Conservation (phyloP, 768 basidiomycete genomes). For the Podaxis sp. region DNA sequence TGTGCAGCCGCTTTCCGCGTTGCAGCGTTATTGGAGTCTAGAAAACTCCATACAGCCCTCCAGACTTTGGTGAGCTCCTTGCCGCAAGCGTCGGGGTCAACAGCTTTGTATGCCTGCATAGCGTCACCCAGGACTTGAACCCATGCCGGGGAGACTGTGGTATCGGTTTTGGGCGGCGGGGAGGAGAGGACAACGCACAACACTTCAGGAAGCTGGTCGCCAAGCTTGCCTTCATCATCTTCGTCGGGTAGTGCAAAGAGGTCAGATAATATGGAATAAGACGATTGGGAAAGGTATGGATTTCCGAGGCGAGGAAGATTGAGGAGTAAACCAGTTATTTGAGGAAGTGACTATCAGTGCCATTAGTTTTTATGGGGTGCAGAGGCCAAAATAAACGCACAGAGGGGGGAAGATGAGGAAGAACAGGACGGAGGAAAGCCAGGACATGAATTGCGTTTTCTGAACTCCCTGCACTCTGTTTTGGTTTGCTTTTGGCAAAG, state of each 20-base stretch:
- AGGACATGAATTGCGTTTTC: slow-evolving; percentile 82
- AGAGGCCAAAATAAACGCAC: slow-evolving; percentile 46
- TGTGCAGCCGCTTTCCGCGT: slow-evolving; percentile 65
- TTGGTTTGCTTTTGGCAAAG: slow-evolving; percentile 59
- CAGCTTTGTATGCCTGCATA: slow-evolving; percentile 61
- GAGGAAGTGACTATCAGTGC: slow-evolving; percentile 59
- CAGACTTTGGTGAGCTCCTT: slow-evolving; percentile 63
- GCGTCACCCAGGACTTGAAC: slow-evolving; percentile 71
- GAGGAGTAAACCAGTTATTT: slow-evolving; percentile 71
- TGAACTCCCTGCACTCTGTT: slow-evolving; percentile 50
- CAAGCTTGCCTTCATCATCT: slow-evolving; percentile 48
- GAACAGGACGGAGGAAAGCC: slow-evolving; percentile 64
- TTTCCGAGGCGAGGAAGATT: slow-evolving; percentile 85
- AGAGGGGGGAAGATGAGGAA: slow-evolving; percentile 60
- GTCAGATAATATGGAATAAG: slow-evolving; percentile 84
- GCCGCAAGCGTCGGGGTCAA: slow-evolving; percentile 50
- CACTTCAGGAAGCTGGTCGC: slow-evolving; percentile 58
- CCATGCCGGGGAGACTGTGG: slow-evolving; percentile 74
- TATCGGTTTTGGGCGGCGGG: slow-evolving; percentile 69
- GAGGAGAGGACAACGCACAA: slow-evolving; percentile 69
- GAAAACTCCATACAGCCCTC: slow-evolving; percentile 74
- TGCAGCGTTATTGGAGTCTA: slow-evolving; percentile 65
- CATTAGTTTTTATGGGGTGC: background rate
- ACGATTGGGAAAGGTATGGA: slow-evolving; percentile 84
- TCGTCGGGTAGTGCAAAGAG: slow-evolving; percentile 60